Base-by-base conservation (phyloP, 371 early-diverging fungal species). In the Actinomortierella wolfii region DNA sequence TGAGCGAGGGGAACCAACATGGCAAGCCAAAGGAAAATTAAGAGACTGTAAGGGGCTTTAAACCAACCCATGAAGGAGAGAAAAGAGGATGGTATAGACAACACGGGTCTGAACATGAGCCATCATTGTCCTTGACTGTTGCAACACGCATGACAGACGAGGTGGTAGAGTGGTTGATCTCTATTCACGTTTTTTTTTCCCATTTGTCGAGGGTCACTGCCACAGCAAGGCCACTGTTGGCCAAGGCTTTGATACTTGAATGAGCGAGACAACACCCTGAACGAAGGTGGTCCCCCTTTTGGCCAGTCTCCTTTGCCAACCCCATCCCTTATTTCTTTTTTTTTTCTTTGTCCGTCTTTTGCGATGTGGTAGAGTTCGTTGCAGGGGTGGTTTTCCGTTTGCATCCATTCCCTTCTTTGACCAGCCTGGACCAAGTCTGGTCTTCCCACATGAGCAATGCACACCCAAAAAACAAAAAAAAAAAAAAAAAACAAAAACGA, bases 31-130 rank as follows among this genome's bases (percentile, higher is more conserved):
- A 43, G 18, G 25, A 39, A 46, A 47, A 23, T 23, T 54, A 17
- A 54, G 58, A 42, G 34, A 66, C 65, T 68, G 73, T 57, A 25
- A 18, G 18, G 15, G 20, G 25, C 29, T 54, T 42, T 2, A 23
- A 44, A 13, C 15, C n/a, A 20, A 4, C 13, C n/a, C 15, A 20
- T n/a, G 15, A 20, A 44, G 44, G 6, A 13, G 44, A 44, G 2
- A 44, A 44, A 44, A 44, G 44, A n/a, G 5, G 44, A 44, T 44
- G 44, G 13, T 44, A 44, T 13, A n/a, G n/a, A n/a, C n/a, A n/a
- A n/a, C n/a, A n/a, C n/a, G n/a, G n/a, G n/a, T n/a, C n/a, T n/a
- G n/a, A n/a, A n/a, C n/a, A n/a, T n/a, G n/a, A n/a, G n/a, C n/a
- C n/a, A n/a, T n/a, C n/a, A n/a, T n/a, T n/a, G n/a, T n/a, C n/a